These are phyloP conservation scores for Fusarium sp. DNA, from an alignment of 2,329 filamentous ascomycete genomes.

Conservation along the genomic window DNA sequence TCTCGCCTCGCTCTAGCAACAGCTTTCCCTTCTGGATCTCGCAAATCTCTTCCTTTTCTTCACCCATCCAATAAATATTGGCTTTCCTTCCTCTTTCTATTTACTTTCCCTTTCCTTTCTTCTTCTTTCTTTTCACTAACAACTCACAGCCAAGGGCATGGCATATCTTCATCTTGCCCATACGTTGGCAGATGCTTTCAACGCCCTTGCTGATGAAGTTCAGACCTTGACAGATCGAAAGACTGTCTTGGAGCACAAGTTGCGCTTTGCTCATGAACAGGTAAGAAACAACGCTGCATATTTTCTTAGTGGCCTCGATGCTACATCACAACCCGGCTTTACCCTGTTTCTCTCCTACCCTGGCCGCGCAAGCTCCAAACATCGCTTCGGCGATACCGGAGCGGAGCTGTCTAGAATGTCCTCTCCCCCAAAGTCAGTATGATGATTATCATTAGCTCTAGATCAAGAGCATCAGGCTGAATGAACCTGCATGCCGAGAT, in stretches of 20 bases:
- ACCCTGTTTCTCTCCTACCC: slow-evolving; percentile 7
- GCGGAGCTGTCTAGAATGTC: slow-evolving; percentile 33
- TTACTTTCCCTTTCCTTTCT: slow-evolving; percentile 14
- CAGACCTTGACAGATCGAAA: slow-evolving; percentile 73
- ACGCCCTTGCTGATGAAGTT: slow-evolving; percentile 72
- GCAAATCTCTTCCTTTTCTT: slow-evolving; percentile 40
- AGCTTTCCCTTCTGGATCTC: slow-evolving; percentile 29
- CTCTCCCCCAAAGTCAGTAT: slow-evolving; percentile 46
- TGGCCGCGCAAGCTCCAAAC: slow-evolving; percentile 19
- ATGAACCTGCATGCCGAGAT: slow-evolving; percentile 66
- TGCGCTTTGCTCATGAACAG: slow-evolving; percentile 75
- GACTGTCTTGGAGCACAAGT: slow-evolving; percentile 74
- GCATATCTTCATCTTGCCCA: slow-evolving; percentile 59
- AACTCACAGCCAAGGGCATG: slow-evolving; percentile 49
- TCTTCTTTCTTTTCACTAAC: slow-evolving; percentile 12
- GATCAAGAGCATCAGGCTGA: slow-evolving; percentile 75
- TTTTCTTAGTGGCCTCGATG: slow-evolving; percentile 8
- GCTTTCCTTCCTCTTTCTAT: slow-evolving; percentile 6
- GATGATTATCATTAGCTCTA: slow-evolving; percentile 78
- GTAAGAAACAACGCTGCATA: slow-evolving; percentile 55
- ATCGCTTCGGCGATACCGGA: slow-evolving; percentile 46
- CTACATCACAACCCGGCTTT: slow-evolving; percentile 21
- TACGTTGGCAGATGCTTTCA: slow-evolving; percentile 73
- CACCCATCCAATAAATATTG: slow-evolving; percentile 34
- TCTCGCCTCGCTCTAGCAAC: slow-evolving; percentile 35